These are phyloP conservation scores for Trichophaea hybrida DNA, from an alignment of 2,329 filamentous ascomycete genomes.

Conservation along the genomic window DNA sequence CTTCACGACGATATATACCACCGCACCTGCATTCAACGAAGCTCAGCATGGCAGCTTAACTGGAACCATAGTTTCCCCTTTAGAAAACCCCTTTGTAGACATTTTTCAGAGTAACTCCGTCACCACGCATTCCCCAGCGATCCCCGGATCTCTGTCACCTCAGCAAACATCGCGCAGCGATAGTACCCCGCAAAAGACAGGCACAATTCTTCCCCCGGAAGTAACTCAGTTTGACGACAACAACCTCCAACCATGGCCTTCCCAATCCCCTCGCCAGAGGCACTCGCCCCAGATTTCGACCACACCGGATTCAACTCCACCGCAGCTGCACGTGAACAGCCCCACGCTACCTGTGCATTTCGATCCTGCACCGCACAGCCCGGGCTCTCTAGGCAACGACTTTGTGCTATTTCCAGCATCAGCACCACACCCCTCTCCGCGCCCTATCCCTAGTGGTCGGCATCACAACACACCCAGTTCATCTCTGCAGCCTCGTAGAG, in stretches of 20 bases:
- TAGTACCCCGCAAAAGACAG: conserved; percentile 16
- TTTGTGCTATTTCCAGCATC: conserved; percentile 20
- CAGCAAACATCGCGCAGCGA: conserved; percentile 22
- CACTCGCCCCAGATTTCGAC: conserved; percentile 20
- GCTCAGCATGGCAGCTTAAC: conserved; percentile 20
- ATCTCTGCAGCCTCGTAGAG: conserved; percentile 20
- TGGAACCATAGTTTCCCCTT: conserved; percentile 6
- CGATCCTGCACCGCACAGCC: conserved; percentile 11
- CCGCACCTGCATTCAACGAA: not conserved
- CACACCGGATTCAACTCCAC: conserved; percentile 2
- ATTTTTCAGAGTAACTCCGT: conserved; percentile 7
- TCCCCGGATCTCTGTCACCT: conserved; percentile 23
- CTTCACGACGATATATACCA: not conserved
- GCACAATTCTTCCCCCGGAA: conserved; percentile 25
- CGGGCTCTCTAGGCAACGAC: conserved; percentile 21
- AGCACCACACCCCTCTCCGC: conserved; percentile 10
- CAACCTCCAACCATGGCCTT: conserved; percentile 21
- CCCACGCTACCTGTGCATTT: conserved; percentile 17
- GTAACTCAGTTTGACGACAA: conserved; percentile 21
- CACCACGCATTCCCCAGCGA: conserved; percentile 24
- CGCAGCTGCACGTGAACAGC: conserved; percentile 1
- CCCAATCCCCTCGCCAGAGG: conserved; percentile 17
- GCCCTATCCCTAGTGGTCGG: conserved; percentile 19
- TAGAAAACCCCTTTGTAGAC: conserved; percentile 11
- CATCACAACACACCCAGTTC: conserved; percentile 18